Percentiles rank a stretch among this genome's conserved stretches.
phyloP scores from a whole-genome alignment of 2,329 filamentous ascomycete species.

The Penicillium corylophilum region DNA sequence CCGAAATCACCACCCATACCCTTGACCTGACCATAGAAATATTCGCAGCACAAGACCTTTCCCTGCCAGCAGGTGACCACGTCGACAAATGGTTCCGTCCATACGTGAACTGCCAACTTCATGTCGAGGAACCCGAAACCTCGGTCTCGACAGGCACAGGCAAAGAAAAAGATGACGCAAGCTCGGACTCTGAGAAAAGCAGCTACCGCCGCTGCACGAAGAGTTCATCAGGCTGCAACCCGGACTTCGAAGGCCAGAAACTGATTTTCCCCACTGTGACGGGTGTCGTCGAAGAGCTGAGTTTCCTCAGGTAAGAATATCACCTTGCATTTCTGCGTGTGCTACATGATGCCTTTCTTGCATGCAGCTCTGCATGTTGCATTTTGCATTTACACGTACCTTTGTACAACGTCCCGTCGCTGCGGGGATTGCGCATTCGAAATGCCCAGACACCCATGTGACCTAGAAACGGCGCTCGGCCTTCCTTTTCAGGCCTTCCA shows the following conservation, averaged over 20 bases:
- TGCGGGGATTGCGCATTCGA: not conserved
- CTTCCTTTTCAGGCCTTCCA: not conserved
- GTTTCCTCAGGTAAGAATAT: constrained; percentile 67
- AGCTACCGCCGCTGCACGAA: constrained; percentile 61
- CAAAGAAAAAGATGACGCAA: constrained; percentile 50
- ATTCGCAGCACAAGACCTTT: constrained; percentile 73
- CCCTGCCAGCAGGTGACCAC: constrained; percentile 59
- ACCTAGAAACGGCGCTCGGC: not conserved
- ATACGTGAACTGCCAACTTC: constrained; percentile 75
- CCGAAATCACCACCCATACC: constrained; percentile 47
- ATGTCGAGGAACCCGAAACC: constrained; percentile 67
- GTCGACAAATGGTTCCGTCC: constrained; percentile 65
- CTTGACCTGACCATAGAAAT: constrained; percentile 71
- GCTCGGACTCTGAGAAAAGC: constrained; percentile 39
- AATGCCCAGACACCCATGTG: not conserved
- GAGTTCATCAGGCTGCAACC: constrained; percentile 59
- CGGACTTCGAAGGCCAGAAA: constrained; percentile 62
- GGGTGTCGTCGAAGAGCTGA: constrained; percentile 66
- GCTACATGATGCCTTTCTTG: not conserved
- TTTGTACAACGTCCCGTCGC: not conserved
- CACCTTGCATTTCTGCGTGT: not conserved
- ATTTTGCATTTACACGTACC: too few species aligned
- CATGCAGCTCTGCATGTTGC: not conserved
- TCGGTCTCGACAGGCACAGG: constrained; percentile 45
- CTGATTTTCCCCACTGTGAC: constrained; percentile 58